Evolutionary conservation across 2,329 filamentous ascomycete genomes (phyloP).

Genomic region (Xylaria sp.): DNA sequence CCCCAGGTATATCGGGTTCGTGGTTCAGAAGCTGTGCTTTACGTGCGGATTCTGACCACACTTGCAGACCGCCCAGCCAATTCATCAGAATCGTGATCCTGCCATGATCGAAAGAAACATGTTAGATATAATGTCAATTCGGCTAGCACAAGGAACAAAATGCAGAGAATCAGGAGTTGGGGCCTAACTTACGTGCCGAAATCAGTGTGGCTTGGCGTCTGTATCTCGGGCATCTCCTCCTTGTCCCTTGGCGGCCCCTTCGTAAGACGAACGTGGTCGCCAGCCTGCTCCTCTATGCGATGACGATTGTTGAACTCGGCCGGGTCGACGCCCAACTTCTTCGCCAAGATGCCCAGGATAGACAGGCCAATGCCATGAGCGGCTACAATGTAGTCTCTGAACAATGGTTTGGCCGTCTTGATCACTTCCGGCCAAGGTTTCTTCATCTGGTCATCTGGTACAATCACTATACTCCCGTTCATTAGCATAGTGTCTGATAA

Average conservation of each 20-base stretch:
- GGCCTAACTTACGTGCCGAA: slow-evolving; percentile 50
- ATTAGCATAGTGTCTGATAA: not conserved
- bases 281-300: slow-evolving; percentile 47
- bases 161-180: not conserved
- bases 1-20: slow-evolving; percentile 46
- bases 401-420: slow-evolving; percentile 41
- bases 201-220: slow-evolving; percentile 52
- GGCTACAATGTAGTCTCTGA: slow-evolving; percentile 44
- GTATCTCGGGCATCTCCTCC: slow-evolving; percentile 49
- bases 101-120: not conserved
- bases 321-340: slow-evolving; percentile 45
- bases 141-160: not conserved
- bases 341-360: slow-evolving; percentile 47
- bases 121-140: slow-evolving; percentile 4
- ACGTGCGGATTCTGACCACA: slow-evolving; percentile 49
- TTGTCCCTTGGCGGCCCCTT: slow-evolving; percentile 47
- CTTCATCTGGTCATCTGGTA: slow-evolving; percentile 41
- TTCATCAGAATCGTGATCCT: slow-evolving; percentile 55
- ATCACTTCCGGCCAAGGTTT: slow-evolving; percentile 47
- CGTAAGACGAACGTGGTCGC: slow-evolving; percentile 51
- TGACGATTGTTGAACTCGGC: slow-evolving; percentile 46
- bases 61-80: slow-evolving; percentile 54
- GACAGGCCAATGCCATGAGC: slow-evolving; percentile 48
- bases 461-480: slow-evolving; percentile 46
- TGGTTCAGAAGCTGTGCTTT: slow-evolving; percentile 42